Conservation (phyloP, 805 yeast genomes). For the Kuraishia capsulata region DNA sequence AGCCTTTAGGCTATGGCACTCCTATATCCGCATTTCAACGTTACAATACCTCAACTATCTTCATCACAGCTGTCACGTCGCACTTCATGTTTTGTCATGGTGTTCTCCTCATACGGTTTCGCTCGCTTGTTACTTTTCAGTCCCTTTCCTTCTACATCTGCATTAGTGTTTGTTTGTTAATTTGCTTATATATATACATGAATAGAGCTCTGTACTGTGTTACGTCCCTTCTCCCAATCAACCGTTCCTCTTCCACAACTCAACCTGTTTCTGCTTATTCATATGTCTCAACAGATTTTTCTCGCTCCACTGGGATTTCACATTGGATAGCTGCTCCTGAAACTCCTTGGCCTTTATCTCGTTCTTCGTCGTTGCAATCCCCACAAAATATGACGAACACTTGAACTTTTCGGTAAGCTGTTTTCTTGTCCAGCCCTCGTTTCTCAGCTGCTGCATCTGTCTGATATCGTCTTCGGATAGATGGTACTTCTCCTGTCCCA, state of each 20-base stretch:
- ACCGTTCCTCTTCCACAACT: background rate
- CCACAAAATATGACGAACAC: conserved; percentile 20
- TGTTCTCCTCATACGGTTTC: no score
- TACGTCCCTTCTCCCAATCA: no score
- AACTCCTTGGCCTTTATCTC: conserved; percentile 10
- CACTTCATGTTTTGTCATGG: no score
- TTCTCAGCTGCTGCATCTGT: conserved; percentile 20
- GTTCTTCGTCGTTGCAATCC: conserved; percentile 17
- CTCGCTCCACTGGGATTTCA: conserved; percentile 1
- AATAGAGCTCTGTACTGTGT: background rate
- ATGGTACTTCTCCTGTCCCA: conserved; percentile 16
- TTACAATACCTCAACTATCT: background rate
- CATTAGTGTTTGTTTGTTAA: conserved; percentile 1
- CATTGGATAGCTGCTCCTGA: conserved; percentile 14
- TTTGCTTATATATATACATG: background rate
- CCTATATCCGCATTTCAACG: background rate
- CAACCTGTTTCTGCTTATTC: conserved; percentile 1
- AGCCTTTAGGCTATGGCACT: background rate
- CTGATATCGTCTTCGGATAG: conserved; percentile 14
- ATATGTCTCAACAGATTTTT: conserved; percentile 7
- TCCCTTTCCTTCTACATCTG: no score
- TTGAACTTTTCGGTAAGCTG: conserved; percentile 19
- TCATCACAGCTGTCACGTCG: no score
- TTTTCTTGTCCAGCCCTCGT: conserved; percentile 19
- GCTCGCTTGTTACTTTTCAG: no score